Conservation (phyloP, 192 early-diverging fungal genomes). For the Piromyces finnis region DNA sequence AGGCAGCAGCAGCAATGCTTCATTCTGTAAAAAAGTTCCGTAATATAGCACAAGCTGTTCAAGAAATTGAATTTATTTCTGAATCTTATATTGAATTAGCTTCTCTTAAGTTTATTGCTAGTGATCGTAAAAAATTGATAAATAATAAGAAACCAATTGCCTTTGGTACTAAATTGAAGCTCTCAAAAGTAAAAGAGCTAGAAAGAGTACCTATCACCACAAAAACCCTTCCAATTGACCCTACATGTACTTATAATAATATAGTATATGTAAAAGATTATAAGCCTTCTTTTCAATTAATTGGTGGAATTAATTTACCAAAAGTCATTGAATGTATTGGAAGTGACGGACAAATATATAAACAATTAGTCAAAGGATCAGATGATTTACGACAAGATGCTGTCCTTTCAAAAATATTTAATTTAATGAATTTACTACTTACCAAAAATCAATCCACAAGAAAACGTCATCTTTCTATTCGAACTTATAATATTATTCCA, state of each 20-base stretch:
- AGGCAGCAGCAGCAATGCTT: background rate
- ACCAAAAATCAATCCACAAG: conserved; percentile 20
- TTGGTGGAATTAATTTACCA: background rate
- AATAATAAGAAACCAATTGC: background rate
- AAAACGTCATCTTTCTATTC: conserved; percentile 16
- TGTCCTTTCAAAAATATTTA: conserved; percentile 46
- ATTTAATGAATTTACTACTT: conserved; percentile 39
- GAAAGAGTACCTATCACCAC: background rate
- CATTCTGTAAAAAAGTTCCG: background rate
- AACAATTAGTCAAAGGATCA: conserved; percentile 22
- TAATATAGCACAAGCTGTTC: background rate
- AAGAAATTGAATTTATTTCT: background rate
- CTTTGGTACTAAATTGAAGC: background rate
- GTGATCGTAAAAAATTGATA: background rate
- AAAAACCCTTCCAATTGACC: background rate
- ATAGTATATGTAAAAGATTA: background rate
- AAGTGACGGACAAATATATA: background rate
- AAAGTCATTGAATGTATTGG: background rate
- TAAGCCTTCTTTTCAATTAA: background rate
- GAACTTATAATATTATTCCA: conserved; percentile 39
- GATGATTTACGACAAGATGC: conserved; percentile 69
- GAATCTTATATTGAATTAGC: background rate
- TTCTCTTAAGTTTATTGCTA: background rate
- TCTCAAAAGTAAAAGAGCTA: background rate
- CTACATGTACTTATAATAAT: background rate